Conservation (phyloP, 345 rosid genomes). For the Pistacia atlantica region DNA sequence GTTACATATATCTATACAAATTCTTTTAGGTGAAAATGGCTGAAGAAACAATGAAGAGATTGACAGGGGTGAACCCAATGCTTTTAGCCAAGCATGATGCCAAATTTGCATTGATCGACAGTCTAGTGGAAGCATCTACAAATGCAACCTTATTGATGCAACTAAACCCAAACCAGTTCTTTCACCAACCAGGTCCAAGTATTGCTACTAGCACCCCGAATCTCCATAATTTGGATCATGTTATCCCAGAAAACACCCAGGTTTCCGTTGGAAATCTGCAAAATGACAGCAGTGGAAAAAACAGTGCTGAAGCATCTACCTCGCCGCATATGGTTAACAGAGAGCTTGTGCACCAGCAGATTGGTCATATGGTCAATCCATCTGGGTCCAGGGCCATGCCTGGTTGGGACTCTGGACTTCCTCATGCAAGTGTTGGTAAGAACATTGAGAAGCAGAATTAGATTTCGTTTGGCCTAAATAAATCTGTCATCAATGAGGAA, state of each 20-base stretch:
- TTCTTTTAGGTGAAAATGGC: constrained; percentile 92
- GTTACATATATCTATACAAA: constrained; percentile 20
- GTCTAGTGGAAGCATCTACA: constrained; percentile 32
- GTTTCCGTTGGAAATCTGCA: constrained; percentile 25
- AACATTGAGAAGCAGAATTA: constrained; percentile 27
- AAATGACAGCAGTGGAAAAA: constrained; percentile 20
- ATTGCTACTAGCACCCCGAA: constrained; percentile 32
- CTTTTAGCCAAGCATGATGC: constrained; percentile 57
- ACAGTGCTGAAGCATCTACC: constrained; percentile 19
- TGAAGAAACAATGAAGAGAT: constrained; percentile 90
- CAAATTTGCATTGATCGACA: constrained; percentile 36
- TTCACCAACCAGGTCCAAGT: constrained; percentile 41
- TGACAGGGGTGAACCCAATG: constrained; percentile 82
- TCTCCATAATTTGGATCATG: constrained; percentile 33
- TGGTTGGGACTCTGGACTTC: constrained; percentile 28
- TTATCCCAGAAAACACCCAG: constrained; percentile 27
- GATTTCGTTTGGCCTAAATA: neutral
- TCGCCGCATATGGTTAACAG: constrained; percentile 21
- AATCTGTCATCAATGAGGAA: neutral
- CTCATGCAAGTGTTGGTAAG: constrained; percentile 18
- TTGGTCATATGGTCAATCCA: constrained; percentile 14
- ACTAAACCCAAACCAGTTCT: constrained; percentile 40
- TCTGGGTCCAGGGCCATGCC: constrained; percentile 23
- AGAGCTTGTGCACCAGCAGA: constrained; percentile 17
- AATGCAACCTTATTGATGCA: constrained; percentile 34